phyloP scores from a whole-genome alignment of 2,329 filamentous ascomycete genomes.

The Sporothrix inflata region DNA sequence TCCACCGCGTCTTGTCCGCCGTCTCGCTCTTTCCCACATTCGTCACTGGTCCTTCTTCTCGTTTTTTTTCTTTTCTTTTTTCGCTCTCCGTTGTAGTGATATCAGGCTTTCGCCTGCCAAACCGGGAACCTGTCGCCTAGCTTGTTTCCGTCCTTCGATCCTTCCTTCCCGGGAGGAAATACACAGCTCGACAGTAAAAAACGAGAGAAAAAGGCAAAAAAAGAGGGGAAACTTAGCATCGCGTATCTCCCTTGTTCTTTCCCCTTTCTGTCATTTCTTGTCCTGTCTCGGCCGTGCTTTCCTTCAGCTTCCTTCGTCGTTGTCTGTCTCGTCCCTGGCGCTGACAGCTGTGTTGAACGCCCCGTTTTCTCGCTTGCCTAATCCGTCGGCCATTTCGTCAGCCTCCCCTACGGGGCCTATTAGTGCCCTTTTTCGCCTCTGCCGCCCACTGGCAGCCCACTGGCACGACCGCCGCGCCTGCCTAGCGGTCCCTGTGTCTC shows the following conservation, averaged over 20 bases:
- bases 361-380: constrained; percentile 20
- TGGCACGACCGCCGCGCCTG: neutral
- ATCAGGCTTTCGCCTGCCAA: constrained; percentile 11
- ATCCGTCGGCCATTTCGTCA: constrained; percentile 23
- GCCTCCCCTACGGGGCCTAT: neutral
- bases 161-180: neutral
- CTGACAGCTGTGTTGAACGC: constrained; percentile 10
- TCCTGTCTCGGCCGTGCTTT: neutral
- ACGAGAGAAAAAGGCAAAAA: neutral
- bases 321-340: neutral
- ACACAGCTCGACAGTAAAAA: neutral
- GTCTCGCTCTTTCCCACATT: constrained; percentile 6
- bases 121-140: constrained; percentile 19
- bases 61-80: no score
- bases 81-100: neutral
- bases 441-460: no score
- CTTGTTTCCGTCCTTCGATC: neutral
- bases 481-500: neutral
- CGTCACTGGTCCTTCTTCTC: neutral
- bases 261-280: neutral
- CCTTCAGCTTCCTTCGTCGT: neutral
- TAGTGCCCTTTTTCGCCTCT: neutral
- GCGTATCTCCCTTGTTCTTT: neutral
- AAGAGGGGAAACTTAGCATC: no score
- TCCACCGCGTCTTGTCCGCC: neutral